Percentiles rank a stretch among this genome's conserved stretches.
phyloP scores from a whole-genome alignment of 352 stramenopile species.

The Globisporangium okanoganense region DNA sequence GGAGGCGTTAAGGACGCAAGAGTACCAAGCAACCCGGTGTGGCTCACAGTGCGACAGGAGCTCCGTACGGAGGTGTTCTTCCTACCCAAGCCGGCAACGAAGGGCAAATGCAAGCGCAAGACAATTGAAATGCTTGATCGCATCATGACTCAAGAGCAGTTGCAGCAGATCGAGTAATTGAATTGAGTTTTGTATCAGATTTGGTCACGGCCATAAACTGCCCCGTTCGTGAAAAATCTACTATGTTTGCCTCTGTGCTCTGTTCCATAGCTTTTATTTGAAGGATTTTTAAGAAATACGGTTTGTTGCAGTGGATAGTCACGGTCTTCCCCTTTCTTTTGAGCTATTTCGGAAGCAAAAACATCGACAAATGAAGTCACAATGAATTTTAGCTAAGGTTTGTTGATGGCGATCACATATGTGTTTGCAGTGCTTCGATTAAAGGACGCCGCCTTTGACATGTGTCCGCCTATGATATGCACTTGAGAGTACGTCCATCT shows the following conservation, averaged over 20 bases:
- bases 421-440: no score
- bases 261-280: constrained; percentile 1
- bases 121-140: not conserved
- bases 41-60: not conserved
- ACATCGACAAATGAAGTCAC: constrained; percentile 2
- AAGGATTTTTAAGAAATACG: constrained; percentile 3
- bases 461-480: no score
- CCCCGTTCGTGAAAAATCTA: constrained; percentile 1
- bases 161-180: constrained; percentile 7
- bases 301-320: constrained; percentile 1
- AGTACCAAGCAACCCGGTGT: not conserved
- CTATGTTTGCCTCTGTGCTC: not conserved
- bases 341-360: constrained; percentile 1
- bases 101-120: constrained; percentile 1
- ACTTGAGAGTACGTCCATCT: no score
- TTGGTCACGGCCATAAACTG: constrained; percentile 6
- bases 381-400: constrained; percentile 5
- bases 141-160: constrained; percentile 8
- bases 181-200: constrained; percentile 4
- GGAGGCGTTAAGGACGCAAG: not conserved
- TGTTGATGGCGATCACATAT: no score
- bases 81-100: not conserved
- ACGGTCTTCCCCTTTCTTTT: not conserved
- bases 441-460: no score
- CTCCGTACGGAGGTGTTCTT: constrained; percentile 1